Conservation (phyloP, 805 yeast species). For the Spathaspora girioi region DNA sequence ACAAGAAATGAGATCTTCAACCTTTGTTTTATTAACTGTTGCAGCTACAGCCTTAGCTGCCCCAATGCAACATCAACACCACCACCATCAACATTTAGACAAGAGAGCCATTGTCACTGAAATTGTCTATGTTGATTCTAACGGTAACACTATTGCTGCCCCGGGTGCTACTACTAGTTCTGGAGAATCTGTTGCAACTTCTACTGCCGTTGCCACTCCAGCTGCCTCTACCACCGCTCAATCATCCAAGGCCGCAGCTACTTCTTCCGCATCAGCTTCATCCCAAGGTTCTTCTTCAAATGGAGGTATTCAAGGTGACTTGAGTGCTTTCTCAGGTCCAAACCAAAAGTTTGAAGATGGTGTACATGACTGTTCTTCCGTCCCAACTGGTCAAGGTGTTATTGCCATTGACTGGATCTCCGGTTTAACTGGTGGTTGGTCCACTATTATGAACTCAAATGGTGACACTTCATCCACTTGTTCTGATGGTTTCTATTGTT, state of each 20-base stretch:
- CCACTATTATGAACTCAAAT: constrained; percentile 64
- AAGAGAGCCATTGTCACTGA: constrained; percentile 40
- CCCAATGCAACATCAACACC: constrained; percentile 34
- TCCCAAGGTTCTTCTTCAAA: constrained; percentile 23
- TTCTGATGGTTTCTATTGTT: constrained; percentile 89
- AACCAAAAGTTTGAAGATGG: constrained; percentile 68
- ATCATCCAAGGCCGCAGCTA: constrained; percentile 2
- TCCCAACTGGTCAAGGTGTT: constrained; percentile 86
- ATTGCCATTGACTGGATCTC: constrained; percentile 54
- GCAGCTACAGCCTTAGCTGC: constrained; percentile 28
- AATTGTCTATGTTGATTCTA: constrained; percentile 30
- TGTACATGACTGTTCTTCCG: constrained; percentile 55
- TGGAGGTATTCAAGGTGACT: constrained; percentile 51
- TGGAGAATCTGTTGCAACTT: constrained; percentile 9
- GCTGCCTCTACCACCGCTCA: constrained; percentile 6
- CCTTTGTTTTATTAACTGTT: constrained; percentile 21
- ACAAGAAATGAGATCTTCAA: constrained; percentile 24
- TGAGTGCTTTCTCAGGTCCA: constrained; percentile 56
- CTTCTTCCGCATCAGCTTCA: constrained; percentile 17
- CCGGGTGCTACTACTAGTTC: constrained; percentile 9
- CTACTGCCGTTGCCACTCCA: constrained; percentile 7
- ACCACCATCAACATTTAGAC: constrained; percentile 25
- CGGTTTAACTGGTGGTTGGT: constrained; percentile 71
- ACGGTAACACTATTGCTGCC: constrained; percentile 35
- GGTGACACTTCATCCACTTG: constrained; percentile 67